These are phyloP conservation scores for Cystobasidiopsis lactophilus DNA, from an alignment of 768 basidiomycete species.

Conservation along the genomic window DNA sequence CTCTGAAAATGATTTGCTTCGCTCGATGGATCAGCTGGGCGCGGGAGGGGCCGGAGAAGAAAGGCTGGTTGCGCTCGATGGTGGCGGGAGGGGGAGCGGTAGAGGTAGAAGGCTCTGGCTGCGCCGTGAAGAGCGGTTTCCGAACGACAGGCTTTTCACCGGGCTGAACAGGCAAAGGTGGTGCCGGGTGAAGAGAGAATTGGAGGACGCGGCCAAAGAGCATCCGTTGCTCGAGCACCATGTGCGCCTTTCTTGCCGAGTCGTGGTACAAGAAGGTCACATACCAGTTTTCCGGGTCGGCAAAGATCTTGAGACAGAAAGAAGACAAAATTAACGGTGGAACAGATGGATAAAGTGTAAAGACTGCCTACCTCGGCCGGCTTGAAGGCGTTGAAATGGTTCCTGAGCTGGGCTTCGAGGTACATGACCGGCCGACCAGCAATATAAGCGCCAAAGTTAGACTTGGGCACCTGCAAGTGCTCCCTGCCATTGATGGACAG, in stretches of 20 bases:
- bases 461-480: background rate
- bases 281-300: slow-evolving; percentile 38
- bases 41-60: background rate
- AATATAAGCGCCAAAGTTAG: slow-evolving; percentile 9
- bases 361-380: slow-evolving; percentile 1
- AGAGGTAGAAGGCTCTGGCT: too few species aligned
- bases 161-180: slow-evolving; percentile 1
- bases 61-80: too few species aligned
- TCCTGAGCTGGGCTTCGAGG: slow-evolving; percentile 4
- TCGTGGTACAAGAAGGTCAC: slow-evolving; percentile 48
- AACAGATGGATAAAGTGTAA: background rate
- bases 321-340: background rate
- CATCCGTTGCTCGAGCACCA: slow-evolving; percentile 34
- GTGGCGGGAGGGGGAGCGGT: too few species aligned
- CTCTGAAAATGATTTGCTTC: slow-evolving; percentile 11
- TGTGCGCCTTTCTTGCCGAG: slow-evolving; percentile 44
- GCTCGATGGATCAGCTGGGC: slow-evolving; percentile 10
- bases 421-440: background rate
- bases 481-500: background rate
- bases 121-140: background rate
- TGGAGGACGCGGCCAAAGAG: slow-evolving; percentile 18
- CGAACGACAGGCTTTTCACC: background rate
- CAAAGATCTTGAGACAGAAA: slow-evolving; percentile 7
- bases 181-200: slow-evolving; percentile 14
- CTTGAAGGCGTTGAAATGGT: slow-evolving; percentile 9